A percentile compares a stretch with the other conserved stretches of the same genome.
These are phyloP conservation scores for Coniochaeta sp. DNA, from an alignment of 2,329 filamentous ascomycete genomes.

Conservation along the genomic window DNA sequence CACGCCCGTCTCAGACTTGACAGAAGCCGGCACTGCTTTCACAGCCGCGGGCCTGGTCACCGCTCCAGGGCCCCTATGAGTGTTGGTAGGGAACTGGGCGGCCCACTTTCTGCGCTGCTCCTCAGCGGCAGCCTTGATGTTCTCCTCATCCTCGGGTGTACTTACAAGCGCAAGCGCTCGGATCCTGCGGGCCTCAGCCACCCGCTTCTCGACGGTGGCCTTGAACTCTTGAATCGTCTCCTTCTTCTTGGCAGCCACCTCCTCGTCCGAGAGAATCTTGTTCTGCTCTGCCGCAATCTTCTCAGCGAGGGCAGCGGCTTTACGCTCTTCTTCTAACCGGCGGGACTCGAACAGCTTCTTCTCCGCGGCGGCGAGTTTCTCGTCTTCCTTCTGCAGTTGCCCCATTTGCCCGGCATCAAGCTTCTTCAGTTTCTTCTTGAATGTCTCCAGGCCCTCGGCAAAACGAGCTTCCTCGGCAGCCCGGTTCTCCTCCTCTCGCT, in stretches of 20 bases:
- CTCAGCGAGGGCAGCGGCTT: too few species aligned
- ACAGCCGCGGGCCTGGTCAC: not conserved
- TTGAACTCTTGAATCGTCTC: not conserved
- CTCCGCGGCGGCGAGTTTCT: too few species aligned
- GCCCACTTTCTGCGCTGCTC: not conserved
- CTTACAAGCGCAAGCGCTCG: not conserved
- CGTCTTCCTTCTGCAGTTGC: not conserved
- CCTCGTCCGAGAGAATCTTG: not conserved
- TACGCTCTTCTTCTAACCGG: too few species aligned
- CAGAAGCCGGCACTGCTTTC: too few species aligned
- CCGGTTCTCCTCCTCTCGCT: not conserved
- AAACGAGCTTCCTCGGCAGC: not conserved
- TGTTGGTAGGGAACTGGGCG: not conserved
- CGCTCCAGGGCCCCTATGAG: not conserved
- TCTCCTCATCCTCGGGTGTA: not conserved
- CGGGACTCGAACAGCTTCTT: too few species aligned
- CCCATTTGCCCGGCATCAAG: too few species aligned
- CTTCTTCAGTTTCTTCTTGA: not conserved
- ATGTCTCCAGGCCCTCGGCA: not conserved
- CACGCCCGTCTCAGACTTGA: too few species aligned
- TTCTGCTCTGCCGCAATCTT: too few species aligned
- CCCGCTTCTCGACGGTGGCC: not conserved
- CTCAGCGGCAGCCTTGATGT: not conserved
- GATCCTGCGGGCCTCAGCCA: not conserved
- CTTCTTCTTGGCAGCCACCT: not conserved